These are phyloP conservation scores for Henckelia pumila DNA, from an alignment of 257 asterid genomes.

Conservation along the genomic window DNA sequence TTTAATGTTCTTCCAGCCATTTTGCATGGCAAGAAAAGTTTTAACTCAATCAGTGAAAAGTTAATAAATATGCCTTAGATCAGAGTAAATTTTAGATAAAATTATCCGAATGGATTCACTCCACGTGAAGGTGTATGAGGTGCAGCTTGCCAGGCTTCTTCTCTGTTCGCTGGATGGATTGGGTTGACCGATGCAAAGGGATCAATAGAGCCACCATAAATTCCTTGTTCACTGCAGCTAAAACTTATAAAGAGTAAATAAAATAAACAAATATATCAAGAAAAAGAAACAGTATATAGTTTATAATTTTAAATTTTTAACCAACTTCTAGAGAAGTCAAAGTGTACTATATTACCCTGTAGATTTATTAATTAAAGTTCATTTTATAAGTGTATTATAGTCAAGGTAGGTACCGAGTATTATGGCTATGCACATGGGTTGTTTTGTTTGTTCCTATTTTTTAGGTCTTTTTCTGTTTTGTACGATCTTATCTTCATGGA, in stretches of 20 bases:
- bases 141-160: constrained; percentile 26
- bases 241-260: neutral
- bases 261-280: neutral
- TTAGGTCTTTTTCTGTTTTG: too few relatives aligned
- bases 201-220: constrained; percentile 34
- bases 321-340: neutral
- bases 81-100: constrained; percentile 4
- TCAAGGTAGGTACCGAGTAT: too few relatives aligned
- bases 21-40: neutral
- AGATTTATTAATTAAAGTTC: too few relatives aligned
- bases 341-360: constrained; percentile 3
- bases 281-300: neutral
- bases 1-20: neutral
- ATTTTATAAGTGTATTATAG: too few relatives aligned
- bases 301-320: neutral
- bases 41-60: neutral
- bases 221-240: constrained; percentile 53
- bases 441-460: too few relatives aligned
- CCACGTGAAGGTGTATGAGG: constrained; percentile 38
- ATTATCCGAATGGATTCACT: constrained; percentile 74
- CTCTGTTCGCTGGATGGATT: constrained; percentile 37
- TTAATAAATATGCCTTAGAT: neutral
- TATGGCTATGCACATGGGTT: too few relatives aligned
- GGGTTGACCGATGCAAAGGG: constrained; percentile 64
- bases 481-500: too few relatives aligned